Conservation (phyloP, 1,284 basidiomycete species). For the Austropuccinia psidii region DNA sequence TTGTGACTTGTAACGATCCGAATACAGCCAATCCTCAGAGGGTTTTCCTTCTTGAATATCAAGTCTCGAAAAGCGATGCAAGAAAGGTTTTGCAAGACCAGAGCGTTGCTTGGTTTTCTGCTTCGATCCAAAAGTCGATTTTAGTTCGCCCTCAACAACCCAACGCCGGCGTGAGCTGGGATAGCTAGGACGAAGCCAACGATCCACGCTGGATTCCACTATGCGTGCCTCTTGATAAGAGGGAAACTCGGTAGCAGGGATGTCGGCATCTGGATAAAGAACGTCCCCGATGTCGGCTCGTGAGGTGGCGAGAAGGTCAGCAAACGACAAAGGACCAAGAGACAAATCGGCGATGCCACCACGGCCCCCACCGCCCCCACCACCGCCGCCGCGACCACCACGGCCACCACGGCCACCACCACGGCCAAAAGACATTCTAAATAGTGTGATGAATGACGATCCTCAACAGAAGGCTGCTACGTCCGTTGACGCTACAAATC, state of each 20-base stretch:
- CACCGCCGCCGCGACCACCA: conserved; percentile 9
- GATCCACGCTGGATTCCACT: conserved; percentile 1
- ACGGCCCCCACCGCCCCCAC: conserved; percentile 2
- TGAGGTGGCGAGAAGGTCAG: conserved; percentile 24
- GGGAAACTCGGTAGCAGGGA: conserved; percentile 14
- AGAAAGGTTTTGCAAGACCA: not conserved
- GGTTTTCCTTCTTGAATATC: not conserved
- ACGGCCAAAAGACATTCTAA: conserved; percentile 17
- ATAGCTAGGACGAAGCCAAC: not conserved
- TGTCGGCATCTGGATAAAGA: conserved; percentile 12
- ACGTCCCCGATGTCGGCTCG: conserved; percentile 14
- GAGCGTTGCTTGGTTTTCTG: conserved; percentile 7
- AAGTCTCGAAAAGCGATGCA: conserved; percentile 17
- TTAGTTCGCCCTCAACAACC: conserved; percentile 18
- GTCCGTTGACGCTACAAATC: too few relatives aligned
- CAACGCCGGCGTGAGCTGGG: not conserved
- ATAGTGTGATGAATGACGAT: too few relatives aligned
- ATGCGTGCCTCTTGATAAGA: not conserved
- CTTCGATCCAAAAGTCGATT: conserved; percentile 7
- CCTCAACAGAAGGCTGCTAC: too few relatives aligned
- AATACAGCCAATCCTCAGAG: conserved; percentile 10
- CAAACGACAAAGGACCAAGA: conserved; percentile 15
- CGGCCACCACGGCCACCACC: conserved; percentile 7
- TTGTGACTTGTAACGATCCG: conserved; percentile 21
- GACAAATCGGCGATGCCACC: conserved; percentile 20